These are phyloP conservation scores for Vigna mungo DNA, from an alignment of 306 rosid species.

Conservation along the genomic window DNA sequence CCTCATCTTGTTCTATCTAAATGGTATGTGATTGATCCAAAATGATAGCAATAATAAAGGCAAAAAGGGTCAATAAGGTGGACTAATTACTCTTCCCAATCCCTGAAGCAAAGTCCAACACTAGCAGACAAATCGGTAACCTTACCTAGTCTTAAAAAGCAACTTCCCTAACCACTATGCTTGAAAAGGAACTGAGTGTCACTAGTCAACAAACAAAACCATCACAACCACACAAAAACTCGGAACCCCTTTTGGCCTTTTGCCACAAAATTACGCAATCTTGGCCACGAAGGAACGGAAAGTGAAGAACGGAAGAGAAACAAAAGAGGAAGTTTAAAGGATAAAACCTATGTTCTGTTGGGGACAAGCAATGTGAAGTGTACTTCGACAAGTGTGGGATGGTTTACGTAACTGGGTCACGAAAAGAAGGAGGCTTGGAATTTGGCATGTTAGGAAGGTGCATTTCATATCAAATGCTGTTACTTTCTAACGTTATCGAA, in stretches of 20 bases:
- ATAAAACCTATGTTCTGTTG: background rate
- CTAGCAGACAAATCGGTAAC: conserved; percentile 37
- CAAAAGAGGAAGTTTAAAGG: background rate
- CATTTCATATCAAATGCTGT: background rate
- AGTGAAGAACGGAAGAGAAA: conserved; percentile 2
- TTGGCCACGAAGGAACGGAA: background rate
- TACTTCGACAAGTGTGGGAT: background rate
- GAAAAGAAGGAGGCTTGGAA: conserved; percentile 2
- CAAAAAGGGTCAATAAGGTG: conserved; percentile 29
- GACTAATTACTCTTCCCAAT: conserved; percentile 24
- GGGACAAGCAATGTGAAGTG: background rate
- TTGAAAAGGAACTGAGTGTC: background rate
- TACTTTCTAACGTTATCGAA: background rate
- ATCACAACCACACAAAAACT: conserved; percentile 40
- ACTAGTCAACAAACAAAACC: conserved; percentile 35
- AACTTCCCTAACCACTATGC: conserved; percentile 2
- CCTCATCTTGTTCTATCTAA: conserved; percentile 48
- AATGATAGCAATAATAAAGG: background rate
- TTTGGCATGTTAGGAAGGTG: background rate
- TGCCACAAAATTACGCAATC: conserved; percentile 34
- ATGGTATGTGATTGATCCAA: conserved; percentile 12
- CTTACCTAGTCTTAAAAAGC: conserved; percentile 16
- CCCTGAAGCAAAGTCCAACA: conserved; percentile 12
- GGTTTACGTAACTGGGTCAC: background rate
- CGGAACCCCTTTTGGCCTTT: conserved; percentile 27